Evolutionary conservation across 164 flowering plant genomes (phyloP), one percentile per base, ranked within the genome.

Genomic region (Paratinospora sagittata): DNA sequence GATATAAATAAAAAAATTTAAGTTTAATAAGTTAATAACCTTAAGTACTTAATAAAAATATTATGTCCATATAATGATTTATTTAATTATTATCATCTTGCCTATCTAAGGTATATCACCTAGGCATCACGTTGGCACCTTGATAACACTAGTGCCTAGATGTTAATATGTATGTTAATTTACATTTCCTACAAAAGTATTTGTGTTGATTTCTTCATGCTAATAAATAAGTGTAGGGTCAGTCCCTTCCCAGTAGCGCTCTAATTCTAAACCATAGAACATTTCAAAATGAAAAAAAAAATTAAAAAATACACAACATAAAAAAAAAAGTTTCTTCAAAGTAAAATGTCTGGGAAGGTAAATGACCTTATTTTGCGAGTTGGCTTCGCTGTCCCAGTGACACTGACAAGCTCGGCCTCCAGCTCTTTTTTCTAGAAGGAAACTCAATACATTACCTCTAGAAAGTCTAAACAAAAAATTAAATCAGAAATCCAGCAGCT

Each of bases 381-480:
- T 36, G 98, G 97, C 80, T 78, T 92, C 12, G 97, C 97, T 27
- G 76, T 75, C 52, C 89, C 97, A 0, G 83, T 78, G 66, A 96
- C 99, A 88, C 87, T 93, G 34, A 77, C 97, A 81, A 96, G 90
- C 85, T 96, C 99, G n/a, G 97, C 96, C 78, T 96, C 99, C 84
- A 96, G 81, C 83, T 96, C 99, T 87, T 96, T 96, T 91, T 86
- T 96, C 99, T 96, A 64, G 27, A 77, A 72, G 64, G 27, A 68
- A 67, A 67, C 6, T 14, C 30, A 68, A 68, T 26, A 21, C 27
- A 3, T 68, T 68, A 66, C 10, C 33, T 14, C 39, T 21, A 70
- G 9, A 34, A 60, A 27, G 39, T 11, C 34, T 27, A 61, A 68
- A 17, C 24, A 68, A 27, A 8, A 36, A 17, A 43, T 55, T 19